A percentile compares a stretch with the other conserved stretches of the same genome.
Evolutionary conservation across 331 rosid species (phyloP).

Genomic region (Malus hybrid): DNA sequence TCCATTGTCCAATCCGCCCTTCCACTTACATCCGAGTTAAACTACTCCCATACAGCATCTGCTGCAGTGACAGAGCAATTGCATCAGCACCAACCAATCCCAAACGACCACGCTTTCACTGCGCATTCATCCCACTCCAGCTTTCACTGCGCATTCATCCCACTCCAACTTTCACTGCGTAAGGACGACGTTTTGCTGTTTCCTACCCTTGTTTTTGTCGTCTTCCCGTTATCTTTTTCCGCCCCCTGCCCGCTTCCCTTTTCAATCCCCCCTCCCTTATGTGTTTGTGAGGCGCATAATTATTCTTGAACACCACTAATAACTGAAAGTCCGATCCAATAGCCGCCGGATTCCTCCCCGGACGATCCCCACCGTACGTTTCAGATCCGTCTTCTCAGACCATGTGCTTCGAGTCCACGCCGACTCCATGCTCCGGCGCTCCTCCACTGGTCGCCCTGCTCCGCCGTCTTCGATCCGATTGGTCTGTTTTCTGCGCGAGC

Average conservation of each 20-base stretch:
- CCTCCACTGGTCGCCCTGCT: slow-evolving; percentile 20
- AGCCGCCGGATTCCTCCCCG: slow-evolving; percentile 9
- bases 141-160: not conserved
- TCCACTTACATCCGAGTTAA: not conserved
- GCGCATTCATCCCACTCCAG: not conserved
- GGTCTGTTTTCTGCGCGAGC: slow-evolving; percentile 7
- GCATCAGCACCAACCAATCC: not conserved
- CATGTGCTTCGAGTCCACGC: not conserved
- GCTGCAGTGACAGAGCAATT: not conserved
- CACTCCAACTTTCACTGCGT: no score
- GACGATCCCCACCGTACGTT: no score
- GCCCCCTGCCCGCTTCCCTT: not conserved
- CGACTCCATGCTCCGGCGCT: not conserved
- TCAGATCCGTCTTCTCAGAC: not conserved
- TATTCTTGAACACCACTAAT: not conserved
- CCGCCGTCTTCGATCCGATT: slow-evolving; percentile 25
- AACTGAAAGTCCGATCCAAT: slow-evolving; percentile 27
- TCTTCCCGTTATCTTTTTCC: not conserved
- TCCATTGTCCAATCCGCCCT: no score
- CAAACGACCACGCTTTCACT: not conserved
- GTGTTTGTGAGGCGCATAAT: not conserved
- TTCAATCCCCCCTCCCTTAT: not conserved
- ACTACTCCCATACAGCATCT: not conserved
- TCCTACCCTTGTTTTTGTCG: slow-evolving; percentile 1
- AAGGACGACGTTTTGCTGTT: slow-evolving; percentile 1